phyloP scores from a whole-genome alignment of 75 land plant genomes.

The Larix kaempferi region DNA sequence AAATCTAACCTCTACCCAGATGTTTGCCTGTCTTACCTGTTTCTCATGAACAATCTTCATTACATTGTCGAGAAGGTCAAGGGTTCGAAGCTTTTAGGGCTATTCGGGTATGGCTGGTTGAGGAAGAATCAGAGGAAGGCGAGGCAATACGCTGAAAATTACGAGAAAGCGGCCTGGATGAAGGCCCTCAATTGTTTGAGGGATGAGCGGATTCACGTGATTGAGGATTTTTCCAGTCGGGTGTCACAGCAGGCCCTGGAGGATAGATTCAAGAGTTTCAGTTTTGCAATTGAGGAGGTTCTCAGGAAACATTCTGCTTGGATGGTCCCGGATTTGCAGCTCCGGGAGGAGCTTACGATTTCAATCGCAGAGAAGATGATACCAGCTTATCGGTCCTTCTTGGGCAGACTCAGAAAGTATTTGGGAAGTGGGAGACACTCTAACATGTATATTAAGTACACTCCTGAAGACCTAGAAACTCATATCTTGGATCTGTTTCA shows the following conservation, averaged over 20 bases:
- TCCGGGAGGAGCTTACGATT: constrained; percentile 67
- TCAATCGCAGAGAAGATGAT: constrained; percentile 57
- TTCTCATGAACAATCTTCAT: no score
- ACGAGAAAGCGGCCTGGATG: constrained; percentile 21
- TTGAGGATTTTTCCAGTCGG: constrained; percentile 20
- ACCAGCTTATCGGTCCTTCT: constrained; percentile 72
- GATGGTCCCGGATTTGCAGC: constrained; percentile 57
- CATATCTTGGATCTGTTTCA: constrained; percentile 68
- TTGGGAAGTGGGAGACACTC: constrained; percentile 66
- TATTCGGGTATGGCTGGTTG: no score
- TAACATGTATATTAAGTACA: constrained; percentile 67
- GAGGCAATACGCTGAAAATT: no score
- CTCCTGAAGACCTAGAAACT: constrained; percentile 65
- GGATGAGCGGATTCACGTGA: constrained; percentile 6
- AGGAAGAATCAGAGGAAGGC: no score
- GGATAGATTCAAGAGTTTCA: constrained; percentile 34
- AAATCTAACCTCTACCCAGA: no score
- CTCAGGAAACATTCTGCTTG: constrained; percentile 27
- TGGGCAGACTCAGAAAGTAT: constrained; percentile 51
- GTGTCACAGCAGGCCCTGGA: constrained; percentile 17
- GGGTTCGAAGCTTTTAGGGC: no score
- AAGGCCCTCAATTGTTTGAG: constrained; percentile 17
- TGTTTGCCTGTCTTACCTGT: no score
- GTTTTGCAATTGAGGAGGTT: constrained; percentile 34
- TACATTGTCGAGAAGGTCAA: no score